Percentiles rank a stretch among this genome's conserved stretches.
Conservation (phyloP, 441 rosid species). For the Pelargonium fulgidum region DNA sequence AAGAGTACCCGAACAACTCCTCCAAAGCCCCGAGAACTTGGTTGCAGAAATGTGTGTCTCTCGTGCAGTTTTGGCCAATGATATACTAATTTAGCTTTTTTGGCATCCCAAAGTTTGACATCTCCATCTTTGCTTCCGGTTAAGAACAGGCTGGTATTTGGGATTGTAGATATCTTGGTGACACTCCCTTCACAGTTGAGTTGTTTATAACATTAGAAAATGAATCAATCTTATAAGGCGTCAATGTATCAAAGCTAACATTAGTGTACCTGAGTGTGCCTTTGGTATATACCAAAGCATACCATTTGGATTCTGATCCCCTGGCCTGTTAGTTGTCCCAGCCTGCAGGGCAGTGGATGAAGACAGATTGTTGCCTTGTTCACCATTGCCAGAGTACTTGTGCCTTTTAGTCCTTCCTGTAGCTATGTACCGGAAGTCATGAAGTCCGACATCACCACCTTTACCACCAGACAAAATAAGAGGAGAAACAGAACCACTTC, state of each 20-base stretch:
- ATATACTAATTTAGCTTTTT: slow-evolving; percentile 61
- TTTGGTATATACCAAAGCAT: slow-evolving; percentile 99
- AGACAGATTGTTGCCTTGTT: slow-evolving; percentile 31
- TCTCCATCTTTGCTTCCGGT: slow-evolving; percentile 99
- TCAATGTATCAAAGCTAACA: not conserved
- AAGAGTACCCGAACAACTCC: slow-evolving; percentile 74
- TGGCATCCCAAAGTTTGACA: slow-evolving; percentile 95
- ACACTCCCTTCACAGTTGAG: slow-evolving; percentile 58
- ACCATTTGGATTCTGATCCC: slow-evolving; percentile 60
- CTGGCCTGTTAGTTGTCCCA: slow-evolving; percentile 31
- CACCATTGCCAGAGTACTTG: slow-evolving; percentile 41
- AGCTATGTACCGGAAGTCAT: slow-evolving; percentile 88
- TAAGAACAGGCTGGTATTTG: slow-evolving; percentile 77
- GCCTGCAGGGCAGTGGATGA: slow-evolving; percentile 28
- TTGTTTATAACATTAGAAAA: slow-evolving; percentile 17
- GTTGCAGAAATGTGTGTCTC: slow-evolving; percentile 72
- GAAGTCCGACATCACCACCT: slow-evolving; percentile 85
- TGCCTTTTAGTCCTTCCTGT: slow-evolving; percentile 77
- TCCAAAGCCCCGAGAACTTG: slow-evolving; percentile 83
- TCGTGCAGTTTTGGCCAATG: slow-evolving; percentile 96
- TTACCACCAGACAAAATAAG: slow-evolving; percentile 88
- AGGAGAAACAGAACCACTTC: slow-evolving; percentile 90
- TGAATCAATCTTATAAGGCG: not conserved
- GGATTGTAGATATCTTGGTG: slow-evolving; percentile 72
- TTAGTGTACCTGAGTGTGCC: slow-evolving; percentile 71